Base-by-base conservation (phyloP, 768 basidiomycete species). In the Sutorius australiensis region DNA sequence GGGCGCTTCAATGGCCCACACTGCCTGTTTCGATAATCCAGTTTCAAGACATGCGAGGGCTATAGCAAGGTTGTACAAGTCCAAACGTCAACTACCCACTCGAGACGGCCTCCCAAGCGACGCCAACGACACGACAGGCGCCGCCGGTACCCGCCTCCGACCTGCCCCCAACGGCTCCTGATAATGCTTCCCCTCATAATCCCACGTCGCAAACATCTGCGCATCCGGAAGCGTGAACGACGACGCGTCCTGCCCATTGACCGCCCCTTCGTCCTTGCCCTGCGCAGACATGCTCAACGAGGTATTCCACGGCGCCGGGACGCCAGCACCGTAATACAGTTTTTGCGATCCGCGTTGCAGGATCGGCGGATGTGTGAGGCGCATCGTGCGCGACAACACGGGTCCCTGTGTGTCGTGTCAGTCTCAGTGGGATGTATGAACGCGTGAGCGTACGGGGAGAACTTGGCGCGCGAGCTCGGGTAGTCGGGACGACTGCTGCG, bases 381-480 rank as follows among this genome's bases (percentile, higher is more conserved):
- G 80, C 9, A 78, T 82, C 11, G 83, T 81, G 17, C 89, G 80
- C 10, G 76, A 68, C 42, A 80, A 65, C 34, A 88, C 78, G 12
- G 81, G 61, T 16, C 80, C 75, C 81, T 86, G 62, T 55, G n/a
- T 17, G 40, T n/a, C 33, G 14, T 5, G 17, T 30, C 17, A 0
- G 11, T 45, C 27, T 63, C 47, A 64, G 48, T 13, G 33, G n/a
- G 21, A 13, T 0, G 24, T 3, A 7, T 3, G 9, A 30, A 27
- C 19, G 27, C 37, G 45, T 24, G 32, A 51, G 75, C 84, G 55
- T 65, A 89, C 88, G 33, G 86, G 80, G 45, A 92, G 79, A 10
- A 86, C 79, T 55, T 77, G 74, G 24, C 83, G 75, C 9, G 87
- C 81, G 42, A 92, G 72, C 47, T 83, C 80, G 7, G 87, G 86